Percentiles rank a stretch among this genome's conserved stretches.
Evolutionary conservation across 2,329 filamentous ascomycete species (phyloP).

Genomic region (Chalaropsis ovoidea): DNA sequence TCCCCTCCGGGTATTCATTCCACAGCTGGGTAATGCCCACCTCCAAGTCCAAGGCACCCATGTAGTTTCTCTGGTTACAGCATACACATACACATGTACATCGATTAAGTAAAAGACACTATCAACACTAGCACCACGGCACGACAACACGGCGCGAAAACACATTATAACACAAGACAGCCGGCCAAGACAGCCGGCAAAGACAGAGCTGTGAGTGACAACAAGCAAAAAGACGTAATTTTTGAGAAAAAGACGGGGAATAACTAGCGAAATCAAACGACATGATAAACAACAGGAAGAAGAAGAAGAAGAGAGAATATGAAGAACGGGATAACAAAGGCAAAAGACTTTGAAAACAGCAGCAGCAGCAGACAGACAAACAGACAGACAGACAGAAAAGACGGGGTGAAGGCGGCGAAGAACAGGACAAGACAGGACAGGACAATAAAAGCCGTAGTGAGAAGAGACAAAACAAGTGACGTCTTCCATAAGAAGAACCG

Average conservation of each 20-base stretch:
- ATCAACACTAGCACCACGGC: too few relatives aligned
- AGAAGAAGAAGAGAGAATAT: neutral
- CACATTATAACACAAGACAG: too few relatives aligned
- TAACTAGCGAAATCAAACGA: neutral
- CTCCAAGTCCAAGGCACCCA: too few relatives aligned
- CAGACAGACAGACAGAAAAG: neutral
- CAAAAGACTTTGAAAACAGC: neutral
- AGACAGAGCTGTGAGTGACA: neutral
- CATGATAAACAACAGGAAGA: neutral
- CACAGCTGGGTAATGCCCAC: too few relatives aligned
- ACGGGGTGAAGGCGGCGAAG: too few relatives aligned
- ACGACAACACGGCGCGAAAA: too few relatives aligned
- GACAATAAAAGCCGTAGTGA: neutral
- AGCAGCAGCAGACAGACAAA: neutral
- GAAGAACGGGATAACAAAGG: neutral
- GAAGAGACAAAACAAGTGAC: neutral
- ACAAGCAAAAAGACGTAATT: conserved; percentile 11
- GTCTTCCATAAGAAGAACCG: neutral
- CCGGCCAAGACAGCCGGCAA: neutral
- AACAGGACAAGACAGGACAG: neutral
- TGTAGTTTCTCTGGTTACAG: too few relatives aligned
- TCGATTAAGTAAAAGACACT: too few relatives aligned
- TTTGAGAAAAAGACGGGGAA: neutral
- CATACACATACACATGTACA: too few relatives aligned
- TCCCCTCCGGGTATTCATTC: too few relatives aligned